Evolutionary conservation across 371 early-diverging fungal species (phyloP), one percentile per base, ranked within the genome.

Genomic region (Mucor racemosus): DNA sequence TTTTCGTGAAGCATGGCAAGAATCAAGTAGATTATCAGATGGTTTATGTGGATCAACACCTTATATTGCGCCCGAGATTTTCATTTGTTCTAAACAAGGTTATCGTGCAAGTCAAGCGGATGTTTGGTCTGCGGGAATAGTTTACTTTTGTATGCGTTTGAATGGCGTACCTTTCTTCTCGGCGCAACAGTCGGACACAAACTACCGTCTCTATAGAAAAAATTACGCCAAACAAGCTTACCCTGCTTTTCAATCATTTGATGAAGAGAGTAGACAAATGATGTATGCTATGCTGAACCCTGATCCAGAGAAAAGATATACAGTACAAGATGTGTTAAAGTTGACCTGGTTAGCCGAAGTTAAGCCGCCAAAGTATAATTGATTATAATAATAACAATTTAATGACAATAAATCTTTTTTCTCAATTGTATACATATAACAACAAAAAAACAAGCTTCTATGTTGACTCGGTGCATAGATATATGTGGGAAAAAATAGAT

Each of bases 31-130:
- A 72, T 66, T 82, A 42, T 94, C 92, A 21, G 78, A 82, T 62
- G 95, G 95, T 5, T 76, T 92, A 60, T 94, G 93, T 67, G 97
- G 97, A 6, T 90, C 92, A 5, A 91, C 89, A 39, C 96, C 96
- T 9, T 97, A 95, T 76, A 95, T 95, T 73, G 91, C 97, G 3
- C 97, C 97, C 2, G 96, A 96, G 81, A 89, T 89, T 75, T 87
- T 82, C 58, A 57, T 68, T 1, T 66, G 62, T 38, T 58, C 64
- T 3, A 59, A 84, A 7, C 74, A 76, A 42, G 85, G 87, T 62
- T 89, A 88, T 38, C 92, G 91, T 58, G 92, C 94, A 64, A 93
- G 90, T 21, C 88, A 92, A 64, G 80, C 88, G 6, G 95, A 95
- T 73, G 81, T 95, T 39, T 95, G 95, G 95, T 88, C 92, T 21